These are phyloP conservation scores for Cyclanthera cordifolia DNA, from an alignment of 306 rosid species.

Conservation along the genomic window DNA sequence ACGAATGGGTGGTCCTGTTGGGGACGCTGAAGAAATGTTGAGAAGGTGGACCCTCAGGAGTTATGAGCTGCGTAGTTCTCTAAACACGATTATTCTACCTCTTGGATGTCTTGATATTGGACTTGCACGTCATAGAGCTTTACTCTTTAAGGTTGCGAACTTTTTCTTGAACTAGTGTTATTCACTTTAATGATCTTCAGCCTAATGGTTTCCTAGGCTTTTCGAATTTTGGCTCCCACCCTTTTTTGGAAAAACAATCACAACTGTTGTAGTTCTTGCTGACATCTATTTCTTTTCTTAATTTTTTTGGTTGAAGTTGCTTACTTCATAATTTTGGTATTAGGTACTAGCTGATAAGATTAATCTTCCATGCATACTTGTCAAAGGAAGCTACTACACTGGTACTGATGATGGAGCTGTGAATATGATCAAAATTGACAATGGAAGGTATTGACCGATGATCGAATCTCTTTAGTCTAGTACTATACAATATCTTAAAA, in stretches of 20 bases:
- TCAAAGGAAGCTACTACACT: conserved; percentile 97
- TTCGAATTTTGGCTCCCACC: conserved; percentile 9
- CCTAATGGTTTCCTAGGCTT: neutral
- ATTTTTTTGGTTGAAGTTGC: conserved; percentile 16
- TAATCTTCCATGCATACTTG: conserved; percentile 87
- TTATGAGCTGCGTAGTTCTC: conserved; percentile 50
- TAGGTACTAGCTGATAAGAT: conserved; percentile 95
- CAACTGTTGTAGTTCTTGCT: neutral
- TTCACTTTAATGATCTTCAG: neutral
- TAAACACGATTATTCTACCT: conserved; percentile 58
- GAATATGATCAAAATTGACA: conserved; percentile 74
- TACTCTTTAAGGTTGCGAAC: conserved; percentile 70
- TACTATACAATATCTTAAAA: conserved; percentile 1
- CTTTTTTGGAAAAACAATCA: neutral
- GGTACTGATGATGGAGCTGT: conserved; percentile 98
- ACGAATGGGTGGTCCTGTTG: conserved; percentile 95
- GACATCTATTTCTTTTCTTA: conserved; percentile 2
- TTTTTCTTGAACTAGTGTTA: neutral
- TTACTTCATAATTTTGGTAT: conserved; percentile 26
- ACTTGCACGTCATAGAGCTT: conserved; percentile 95
- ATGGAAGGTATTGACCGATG: conserved; percentile 54
- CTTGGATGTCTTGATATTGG: conserved; percentile 85
- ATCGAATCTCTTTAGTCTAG: neutral
- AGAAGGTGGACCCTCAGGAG: conserved; percentile 70
- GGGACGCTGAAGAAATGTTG: conserved; percentile 65